Conservation (phyloP, 352 stramenopile species). For the Phytophthora macrochlamydospora region DNA sequence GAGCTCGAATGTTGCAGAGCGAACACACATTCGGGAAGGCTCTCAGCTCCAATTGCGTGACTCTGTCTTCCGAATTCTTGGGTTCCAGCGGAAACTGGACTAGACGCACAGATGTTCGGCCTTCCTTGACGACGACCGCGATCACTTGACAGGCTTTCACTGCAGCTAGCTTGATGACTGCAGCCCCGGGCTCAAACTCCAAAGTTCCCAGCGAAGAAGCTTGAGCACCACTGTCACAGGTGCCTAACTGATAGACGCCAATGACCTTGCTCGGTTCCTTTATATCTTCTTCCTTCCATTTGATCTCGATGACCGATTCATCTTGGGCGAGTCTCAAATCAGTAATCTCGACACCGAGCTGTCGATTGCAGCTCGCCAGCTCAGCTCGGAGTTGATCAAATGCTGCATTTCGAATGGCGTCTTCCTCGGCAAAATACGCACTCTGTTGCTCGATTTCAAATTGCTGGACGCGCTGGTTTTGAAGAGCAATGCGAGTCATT, state of each 20-base stretch:
- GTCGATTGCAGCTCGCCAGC: neutral
- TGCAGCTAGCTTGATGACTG: conserved; percentile 12
- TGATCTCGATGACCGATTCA: neutral
- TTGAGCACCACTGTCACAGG: neutral
- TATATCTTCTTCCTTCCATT: conserved; percentile 19
- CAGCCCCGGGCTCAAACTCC: conserved; percentile 15
- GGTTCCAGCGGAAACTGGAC: conserved; percentile 5
- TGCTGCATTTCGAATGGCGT: neutral
- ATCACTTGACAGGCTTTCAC: conserved; percentile 17
- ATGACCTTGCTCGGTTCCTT: conserved; percentile 26
- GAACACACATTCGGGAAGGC: conserved; percentile 18
- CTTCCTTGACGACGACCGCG: conserved; percentile 17
- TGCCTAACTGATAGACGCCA: conserved; percentile 8
- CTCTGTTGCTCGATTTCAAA: neutral
- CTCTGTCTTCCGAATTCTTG: too few species aligned
- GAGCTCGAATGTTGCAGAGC: conserved; percentile 22
- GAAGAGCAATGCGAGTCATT: neutral
- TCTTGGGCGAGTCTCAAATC: conserved; percentile 6
- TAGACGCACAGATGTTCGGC: conserved; percentile 17
- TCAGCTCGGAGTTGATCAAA: conserved; percentile 9
- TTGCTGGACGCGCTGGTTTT: neutral
- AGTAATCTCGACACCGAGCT: conserved; percentile 3
- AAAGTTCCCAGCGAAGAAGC: conserved; percentile 12
- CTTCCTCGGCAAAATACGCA: neutral
- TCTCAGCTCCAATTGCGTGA: conserved; percentile 3